These are phyloP conservation scores for Pezicula rhizophila DNA, from an alignment of 2,329 filamentous ascomycete genomes.

Conservation along the genomic window DNA sequence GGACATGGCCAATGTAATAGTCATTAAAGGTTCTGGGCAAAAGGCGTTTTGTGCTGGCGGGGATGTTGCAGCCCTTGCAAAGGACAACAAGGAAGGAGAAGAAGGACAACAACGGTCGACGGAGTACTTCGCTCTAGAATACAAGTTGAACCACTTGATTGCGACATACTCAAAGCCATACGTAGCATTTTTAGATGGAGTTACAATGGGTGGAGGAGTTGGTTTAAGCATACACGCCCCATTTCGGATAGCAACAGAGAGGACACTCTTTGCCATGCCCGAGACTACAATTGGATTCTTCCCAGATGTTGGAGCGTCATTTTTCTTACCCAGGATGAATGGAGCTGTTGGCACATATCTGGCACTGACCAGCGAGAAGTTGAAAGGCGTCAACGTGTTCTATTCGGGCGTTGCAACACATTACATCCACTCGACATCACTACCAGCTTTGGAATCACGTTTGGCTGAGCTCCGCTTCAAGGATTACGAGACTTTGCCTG, in stretches of 20 bases:
- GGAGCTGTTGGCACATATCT: conserved; percentile 87
- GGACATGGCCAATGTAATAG: conserved; percentile 83
- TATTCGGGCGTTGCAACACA: conserved; percentile 92
- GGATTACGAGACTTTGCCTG: conserved; percentile 60
- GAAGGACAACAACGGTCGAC: conserved; percentile 69
- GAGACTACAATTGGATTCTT: conserved; percentile 99
- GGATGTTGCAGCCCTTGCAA: conserved; percentile 75
- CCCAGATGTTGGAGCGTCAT: conserved; percentile 93
- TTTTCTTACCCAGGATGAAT: conserved; percentile 88
- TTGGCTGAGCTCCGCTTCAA: conserved; percentile 84
- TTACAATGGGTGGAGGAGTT: conserved; percentile 97
- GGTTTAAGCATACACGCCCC: conserved; percentile 92
- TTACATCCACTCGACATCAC: conserved; percentile 85
- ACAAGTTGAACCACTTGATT: conserved; percentile 91
- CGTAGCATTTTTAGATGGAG: conserved; percentile 92
- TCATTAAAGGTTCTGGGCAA: conserved; percentile 84
- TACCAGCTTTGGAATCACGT: conserved; percentile 75
- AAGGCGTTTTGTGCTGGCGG: conserved; percentile 90
- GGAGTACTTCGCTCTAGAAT: conserved; percentile 91
- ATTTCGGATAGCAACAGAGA: conserved; percentile 93
- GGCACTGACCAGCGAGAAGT: conserved; percentile 78
- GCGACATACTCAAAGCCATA: conserved; percentile 91
- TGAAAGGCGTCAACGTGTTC: conserved; percentile 79
- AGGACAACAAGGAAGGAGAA: conserved; percentile 60
- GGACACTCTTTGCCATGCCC: conserved; percentile 95